A percentile compares a stretch with the other conserved stretches of the same genome.
Conservation (phyloP, 2,329 filamentous ascomycete species). For the Beauveria rudraprayagi region DNA sequence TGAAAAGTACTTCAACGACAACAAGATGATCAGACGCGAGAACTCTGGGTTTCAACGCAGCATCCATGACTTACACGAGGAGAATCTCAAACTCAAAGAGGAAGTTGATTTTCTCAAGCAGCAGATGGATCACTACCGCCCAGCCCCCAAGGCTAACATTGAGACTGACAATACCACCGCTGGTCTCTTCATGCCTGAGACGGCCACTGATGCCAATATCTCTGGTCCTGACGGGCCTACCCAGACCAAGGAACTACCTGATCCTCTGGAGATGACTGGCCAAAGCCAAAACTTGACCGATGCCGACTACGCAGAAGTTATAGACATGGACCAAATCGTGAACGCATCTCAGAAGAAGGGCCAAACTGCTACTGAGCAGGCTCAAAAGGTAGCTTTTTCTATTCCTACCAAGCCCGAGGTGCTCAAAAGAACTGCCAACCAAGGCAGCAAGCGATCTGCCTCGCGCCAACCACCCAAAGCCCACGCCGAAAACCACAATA, state of each 20-base stretch:
- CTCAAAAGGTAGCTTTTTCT: conserved; percentile 34
- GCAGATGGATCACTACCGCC: conserved; percentile 35
- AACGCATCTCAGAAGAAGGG: conserved; percentile 19
- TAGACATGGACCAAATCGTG: conserved; percentile 22
- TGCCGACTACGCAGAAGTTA: conserved; percentile 22
- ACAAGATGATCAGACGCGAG: conserved; percentile 40
- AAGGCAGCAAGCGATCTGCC: conserved; percentile 32
- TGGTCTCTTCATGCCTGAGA: conserved; percentile 6
- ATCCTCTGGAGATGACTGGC: conserved; percentile 13
- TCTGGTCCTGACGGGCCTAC: conserved; percentile 24
- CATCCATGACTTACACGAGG: conserved; percentile 36
- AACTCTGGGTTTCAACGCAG: conserved; percentile 41
- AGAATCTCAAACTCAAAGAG: conserved; percentile 40
- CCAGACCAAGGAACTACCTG: conserved; percentile 22
- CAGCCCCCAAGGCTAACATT: conserved; percentile 29
- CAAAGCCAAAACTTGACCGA: conserved; percentile 16
- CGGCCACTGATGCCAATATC: conserved; percentile 20
- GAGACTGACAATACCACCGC: conserved; percentile 29
- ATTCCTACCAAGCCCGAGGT: conserved; percentile 28
- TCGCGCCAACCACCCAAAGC: conserved; percentile 17
- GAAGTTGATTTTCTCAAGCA: conserved; percentile 38
- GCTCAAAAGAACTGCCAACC: conserved; percentile 27
- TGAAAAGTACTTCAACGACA: conserved; percentile 46
- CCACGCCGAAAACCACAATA: conserved; percentile 21
- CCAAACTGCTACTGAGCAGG: conserved; percentile 20